Evolutionary conservation across 441 rosid species (phyloP).

Genomic region (Geranium incanum): DNA sequence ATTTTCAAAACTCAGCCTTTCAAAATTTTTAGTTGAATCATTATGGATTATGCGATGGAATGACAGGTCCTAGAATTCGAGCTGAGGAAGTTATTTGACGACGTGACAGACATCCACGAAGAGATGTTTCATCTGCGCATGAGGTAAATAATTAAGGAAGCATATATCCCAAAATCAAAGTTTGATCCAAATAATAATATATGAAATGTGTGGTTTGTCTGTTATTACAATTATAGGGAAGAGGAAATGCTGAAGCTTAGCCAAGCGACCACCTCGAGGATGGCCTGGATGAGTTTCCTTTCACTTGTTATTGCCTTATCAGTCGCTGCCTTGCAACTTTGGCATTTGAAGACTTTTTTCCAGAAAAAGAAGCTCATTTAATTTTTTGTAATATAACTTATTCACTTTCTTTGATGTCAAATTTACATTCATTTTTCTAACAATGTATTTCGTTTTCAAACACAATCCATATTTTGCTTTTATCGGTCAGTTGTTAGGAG

Average conservation of each 20-base stretch:
- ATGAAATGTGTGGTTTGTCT: no score
- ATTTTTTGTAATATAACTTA: background rate
- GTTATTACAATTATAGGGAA: slow-evolving; percentile 33
- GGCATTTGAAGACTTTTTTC: slow-evolving; percentile 68
- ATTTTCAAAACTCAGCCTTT: no score
- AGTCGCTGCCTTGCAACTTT: slow-evolving; percentile 54
- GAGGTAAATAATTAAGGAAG: slow-evolving; percentile 32
- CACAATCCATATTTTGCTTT: no score
- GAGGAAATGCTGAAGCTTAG: slow-evolving; percentile 62
- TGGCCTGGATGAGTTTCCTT: slow-evolving; percentile 56
- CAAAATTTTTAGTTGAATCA: background rate
- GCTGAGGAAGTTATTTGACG: slow-evolving; percentile 47
- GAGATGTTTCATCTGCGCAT: slow-evolving; percentile 64
- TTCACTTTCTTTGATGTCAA: background rate
- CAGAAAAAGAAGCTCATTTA: slow-evolving; percentile 65
- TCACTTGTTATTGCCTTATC: slow-evolving; percentile 50
- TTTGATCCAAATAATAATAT: no score
- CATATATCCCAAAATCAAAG: background rate
- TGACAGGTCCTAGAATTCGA: slow-evolving; percentile 54
- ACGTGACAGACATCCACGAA: slow-evolving; percentile 44
- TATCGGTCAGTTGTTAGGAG: no score
- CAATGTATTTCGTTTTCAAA: no score
- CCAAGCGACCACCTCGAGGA: slow-evolving; percentile 42
- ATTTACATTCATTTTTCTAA: no score
- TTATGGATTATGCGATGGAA: slow-evolving; percentile 7